Evolutionary conservation across 176 grass and related monocot genomes (phyloP).

Genomic region (Oryza australiensis): DNA sequence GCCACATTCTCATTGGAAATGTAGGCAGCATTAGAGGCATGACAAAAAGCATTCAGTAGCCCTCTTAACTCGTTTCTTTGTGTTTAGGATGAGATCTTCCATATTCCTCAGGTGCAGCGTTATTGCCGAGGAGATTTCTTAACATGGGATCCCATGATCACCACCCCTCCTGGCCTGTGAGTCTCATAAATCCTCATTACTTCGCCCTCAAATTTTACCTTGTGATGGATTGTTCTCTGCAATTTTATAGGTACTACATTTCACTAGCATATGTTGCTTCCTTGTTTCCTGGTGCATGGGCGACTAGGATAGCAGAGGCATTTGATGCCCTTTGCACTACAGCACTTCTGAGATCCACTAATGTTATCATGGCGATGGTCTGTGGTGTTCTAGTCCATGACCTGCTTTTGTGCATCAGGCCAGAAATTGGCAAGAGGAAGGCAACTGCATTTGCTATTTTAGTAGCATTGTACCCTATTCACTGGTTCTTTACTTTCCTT

Average conservation of each 20-base stretch:
- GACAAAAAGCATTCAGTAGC: background rate
- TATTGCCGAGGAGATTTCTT: slow-evolving; percentile 70
- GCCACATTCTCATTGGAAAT: slow-evolving; percentile 3
- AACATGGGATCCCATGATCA: slow-evolving; percentile 90
- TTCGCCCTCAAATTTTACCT: slow-evolving; percentile 29
- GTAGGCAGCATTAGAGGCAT: slow-evolving; percentile 10
- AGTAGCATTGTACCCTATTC: slow-evolving; percentile 69
- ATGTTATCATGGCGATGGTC: slow-evolving; percentile 63
- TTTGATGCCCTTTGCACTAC: slow-evolving; percentile 69
- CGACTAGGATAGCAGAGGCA: slow-evolving; percentile 31
- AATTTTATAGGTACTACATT: slow-evolving; percentile 82
- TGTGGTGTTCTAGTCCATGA: slow-evolving; percentile 78
- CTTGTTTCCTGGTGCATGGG: slow-evolving; percentile 74
- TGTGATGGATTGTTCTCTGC: slow-evolving; percentile 37
- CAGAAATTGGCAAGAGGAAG: slow-evolving; percentile 61
- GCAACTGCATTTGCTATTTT: slow-evolving; percentile 68
- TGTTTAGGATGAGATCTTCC: slow-evolving; percentile 95
- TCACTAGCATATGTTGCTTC: slow-evolving; percentile 78
- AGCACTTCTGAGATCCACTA: slow-evolving; percentile 76
- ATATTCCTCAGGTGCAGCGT: slow-evolving; percentile 71
- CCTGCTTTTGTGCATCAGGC: slow-evolving; percentile 64
- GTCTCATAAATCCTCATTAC: slow-evolving; percentile 21
- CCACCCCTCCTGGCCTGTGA: slow-evolving; percentile 91
- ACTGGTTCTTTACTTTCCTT: slow-evolving; percentile 96
- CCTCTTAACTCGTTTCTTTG: slow-evolving; percentile 5